phyloP scores from a whole-genome alignment of 129 eudicot species.

The Pittosporum tobira region DNA sequence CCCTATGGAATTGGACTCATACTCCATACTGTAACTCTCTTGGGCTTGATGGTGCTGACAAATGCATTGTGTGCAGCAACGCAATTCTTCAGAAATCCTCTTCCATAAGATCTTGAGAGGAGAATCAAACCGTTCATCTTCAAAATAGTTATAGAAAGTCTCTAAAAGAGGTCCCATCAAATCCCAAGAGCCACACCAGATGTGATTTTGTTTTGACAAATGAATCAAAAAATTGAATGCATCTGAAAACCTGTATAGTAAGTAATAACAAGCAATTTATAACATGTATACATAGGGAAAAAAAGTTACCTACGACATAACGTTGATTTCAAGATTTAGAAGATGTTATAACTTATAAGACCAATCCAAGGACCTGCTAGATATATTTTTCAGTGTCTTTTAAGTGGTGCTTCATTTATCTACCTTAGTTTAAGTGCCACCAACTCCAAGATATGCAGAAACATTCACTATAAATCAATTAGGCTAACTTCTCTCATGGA shows the following conservation, averaged over 20 bases:
- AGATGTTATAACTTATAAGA: too few species aligned
- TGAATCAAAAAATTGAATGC: slow-evolving; percentile 57
- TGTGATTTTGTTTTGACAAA: slow-evolving; percentile 53
- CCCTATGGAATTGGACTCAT: slow-evolving; percentile 52
- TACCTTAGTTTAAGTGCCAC: too few species aligned
- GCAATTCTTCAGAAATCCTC: slow-evolving; percentile 65
- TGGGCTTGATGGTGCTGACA: slow-evolving; percentile 91
- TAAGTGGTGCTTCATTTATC: too few species aligned
- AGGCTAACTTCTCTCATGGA: too few species aligned
- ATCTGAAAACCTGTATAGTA: slow-evolving; percentile 70
- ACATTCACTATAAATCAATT: too few species aligned
- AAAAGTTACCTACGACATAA: too few species aligned
- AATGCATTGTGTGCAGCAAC: slow-evolving; percentile 69
- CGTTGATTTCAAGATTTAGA: too few species aligned
- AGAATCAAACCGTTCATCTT: slow-evolving; percentile 49
- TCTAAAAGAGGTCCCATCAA: slow-evolving; percentile 91
- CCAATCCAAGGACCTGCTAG: too few species aligned
- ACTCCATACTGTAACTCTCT: slow-evolving; percentile 60
- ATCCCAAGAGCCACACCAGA: slow-evolving; percentile 80
- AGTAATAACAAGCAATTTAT: neutral
- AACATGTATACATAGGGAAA: neutral
- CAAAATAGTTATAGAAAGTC: slow-evolving; percentile 70
- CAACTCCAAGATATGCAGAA: too few species aligned
- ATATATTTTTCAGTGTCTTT: too few species aligned
- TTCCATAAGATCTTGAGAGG: slow-evolving; percentile 80